Conservation (phyloP, 31 red algal genomes). For the Odonthalia washingtoniensis region DNA sequence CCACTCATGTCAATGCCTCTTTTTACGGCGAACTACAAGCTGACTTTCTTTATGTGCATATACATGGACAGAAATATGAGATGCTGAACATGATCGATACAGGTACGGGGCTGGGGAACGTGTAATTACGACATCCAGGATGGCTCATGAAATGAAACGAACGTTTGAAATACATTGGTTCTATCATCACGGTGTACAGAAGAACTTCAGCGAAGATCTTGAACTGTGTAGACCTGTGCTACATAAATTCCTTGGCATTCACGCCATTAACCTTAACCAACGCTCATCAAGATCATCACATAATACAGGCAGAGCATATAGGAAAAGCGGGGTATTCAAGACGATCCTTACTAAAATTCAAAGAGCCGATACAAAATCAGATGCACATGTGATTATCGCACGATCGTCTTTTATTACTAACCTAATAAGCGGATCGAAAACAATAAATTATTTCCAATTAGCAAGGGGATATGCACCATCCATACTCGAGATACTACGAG, state of each 20-base stretch:
- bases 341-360: not conserved
- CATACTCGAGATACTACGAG: not conserved
- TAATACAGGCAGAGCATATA: not conserved
- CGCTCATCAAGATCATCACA: not conserved
- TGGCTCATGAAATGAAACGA: not conserved
- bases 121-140: not conserved
- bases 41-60: not conserved
- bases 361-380: not conserved
- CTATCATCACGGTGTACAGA: not conserved
- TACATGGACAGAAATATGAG: not conserved
- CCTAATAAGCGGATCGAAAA: not conserved
- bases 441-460: slow-evolving; percentile 8
- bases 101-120: not conserved
- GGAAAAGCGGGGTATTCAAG: not conserved
- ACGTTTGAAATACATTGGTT: not conserved
- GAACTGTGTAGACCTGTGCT: slow-evolving; percentile 5
- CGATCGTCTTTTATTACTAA: not conserved
- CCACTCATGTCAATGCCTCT: slow-evolving; percentile 14
- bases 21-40: slow-evolving; percentile 2
- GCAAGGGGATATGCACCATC: slow-evolving; percentile 5
- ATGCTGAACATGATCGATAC: slow-evolving; percentile 25
- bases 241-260: not conserved
- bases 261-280: not conserved
- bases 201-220: slow-evolving; percentile 1
- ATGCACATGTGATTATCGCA: not conserved